phyloP scores from a whole-genome alignment of 306 rosid genomes.

The Vachellia pachyceras region DNA sequence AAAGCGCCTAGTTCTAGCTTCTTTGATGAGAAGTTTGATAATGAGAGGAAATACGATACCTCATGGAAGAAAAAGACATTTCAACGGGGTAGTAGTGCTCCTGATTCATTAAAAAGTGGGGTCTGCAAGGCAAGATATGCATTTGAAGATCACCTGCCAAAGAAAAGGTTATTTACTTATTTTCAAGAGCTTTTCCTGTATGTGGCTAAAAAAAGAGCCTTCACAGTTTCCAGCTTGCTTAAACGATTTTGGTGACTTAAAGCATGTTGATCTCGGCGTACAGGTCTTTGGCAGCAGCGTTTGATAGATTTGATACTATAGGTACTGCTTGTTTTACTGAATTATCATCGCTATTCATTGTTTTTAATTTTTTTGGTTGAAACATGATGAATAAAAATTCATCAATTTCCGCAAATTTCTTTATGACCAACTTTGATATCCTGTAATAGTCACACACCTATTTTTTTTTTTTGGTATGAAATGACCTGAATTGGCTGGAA shows the following conservation, averaged over 20 bases:
- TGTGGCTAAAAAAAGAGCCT: not conserved
- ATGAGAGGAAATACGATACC: constrained; percentile 53
- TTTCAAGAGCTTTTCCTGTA: constrained; percentile 6
- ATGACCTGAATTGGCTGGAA: constrained; percentile 34
- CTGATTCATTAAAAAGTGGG: constrained; percentile 45
- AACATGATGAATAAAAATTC: constrained; percentile 21
- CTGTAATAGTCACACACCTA: constrained; percentile 12
- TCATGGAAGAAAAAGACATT: constrained; percentile 54
- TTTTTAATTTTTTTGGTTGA: constrained; percentile 10
- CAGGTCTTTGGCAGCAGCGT: constrained; percentile 59
- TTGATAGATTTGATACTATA: constrained; percentile 54
- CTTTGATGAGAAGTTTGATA: constrained; percentile 49
- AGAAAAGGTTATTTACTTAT: constrained; percentile 49
- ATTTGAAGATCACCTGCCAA: constrained; percentile 58
- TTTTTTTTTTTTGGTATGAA: constrained; percentile 29
- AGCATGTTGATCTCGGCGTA: constrained; percentile 40
- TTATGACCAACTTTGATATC: constrained; percentile 12
- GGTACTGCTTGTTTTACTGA: constrained; percentile 54
- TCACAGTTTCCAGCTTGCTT: constrained; percentile 31
- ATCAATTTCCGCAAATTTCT: not conserved
- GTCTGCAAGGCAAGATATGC: constrained; percentile 42
- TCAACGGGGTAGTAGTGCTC: constrained; percentile 45
- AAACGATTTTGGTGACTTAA: constrained; percentile 31
- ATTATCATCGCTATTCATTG: constrained; percentile 26
- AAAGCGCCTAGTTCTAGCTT: constrained; percentile 54